Evolutionary conservation across 1,139 yeast species (phyloP), one percentile per base, ranked within the genome.

Genomic region (Yamadazyma diospyri): DNA sequence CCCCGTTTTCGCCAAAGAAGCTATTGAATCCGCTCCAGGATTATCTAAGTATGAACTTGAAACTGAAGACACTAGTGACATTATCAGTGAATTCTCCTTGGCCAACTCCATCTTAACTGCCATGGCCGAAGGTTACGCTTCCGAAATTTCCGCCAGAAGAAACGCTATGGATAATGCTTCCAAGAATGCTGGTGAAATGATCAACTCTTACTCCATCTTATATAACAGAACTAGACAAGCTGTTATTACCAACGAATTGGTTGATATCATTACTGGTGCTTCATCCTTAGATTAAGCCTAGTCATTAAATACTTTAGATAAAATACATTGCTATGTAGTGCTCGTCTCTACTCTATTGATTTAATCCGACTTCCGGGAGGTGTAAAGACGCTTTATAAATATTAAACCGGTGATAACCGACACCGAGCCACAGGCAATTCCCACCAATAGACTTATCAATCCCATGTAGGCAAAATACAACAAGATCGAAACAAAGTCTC

Each of bases 161-260:
- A 89, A 88, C 64, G 98, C 98, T 55, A 92, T 92, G 98, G 98
- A 92, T 70, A 92, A 89, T 61, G 98, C 98, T 46, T 88, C 97
- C 53, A 92, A 92, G 94, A 92, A 89, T 64, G 98, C 98, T 46
- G 95, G 95, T 71, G 98, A 92, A 55, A 92, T 92, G 98, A 92
- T 92, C 61, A 81, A 78, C 72, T 81, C 78, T 61, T 89, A 86
- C 83, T 82, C 97, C 50, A 92, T 92, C 66, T 80, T 89, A 68
- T 92, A 92, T 74, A 92, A 92, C 89, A 89, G 98, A 81, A 86
- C 97, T 63, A 89, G 98, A 83, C 98, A 92, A 78, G 98, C 98
- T 55, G 98, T 89, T 63, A 92, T 92, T 61, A 92, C 98, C 72
- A 92, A 92, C 78, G 98, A 92, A 76, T 77, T 92, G 81, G 97